Percentiles rank a stretch among this genome's conserved stretches.
Conservation (phyloP, 2,329 filamentous ascomycete genomes). For the Diaporthe vaccinii region DNA sequence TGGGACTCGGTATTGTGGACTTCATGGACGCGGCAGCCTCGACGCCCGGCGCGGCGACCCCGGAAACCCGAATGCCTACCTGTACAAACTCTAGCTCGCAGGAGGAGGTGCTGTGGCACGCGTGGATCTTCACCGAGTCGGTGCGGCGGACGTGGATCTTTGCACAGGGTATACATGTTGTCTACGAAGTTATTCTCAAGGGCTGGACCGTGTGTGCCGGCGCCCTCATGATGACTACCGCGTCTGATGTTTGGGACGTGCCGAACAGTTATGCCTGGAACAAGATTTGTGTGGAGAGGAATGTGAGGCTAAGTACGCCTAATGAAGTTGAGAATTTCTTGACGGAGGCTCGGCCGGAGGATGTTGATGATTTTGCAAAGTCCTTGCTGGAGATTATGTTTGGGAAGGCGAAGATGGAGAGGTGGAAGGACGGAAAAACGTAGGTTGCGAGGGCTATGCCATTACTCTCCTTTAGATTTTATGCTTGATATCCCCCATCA, state of each 20-base stretch:
- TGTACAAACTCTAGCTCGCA: background rate
- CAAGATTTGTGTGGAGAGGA: background rate
- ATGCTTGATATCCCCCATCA: too few relatives aligned
- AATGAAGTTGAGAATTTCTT: conserved; percentile 14
- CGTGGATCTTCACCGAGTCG: conserved; percentile 35
- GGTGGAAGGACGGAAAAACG: background rate
- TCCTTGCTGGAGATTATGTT: conserved; percentile 23
- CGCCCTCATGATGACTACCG: conserved; percentile 13
- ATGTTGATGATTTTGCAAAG: conserved; percentile 31
- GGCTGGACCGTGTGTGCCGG: conserved; percentile 14
- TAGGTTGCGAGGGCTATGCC: background rate
- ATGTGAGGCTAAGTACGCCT: background rate
- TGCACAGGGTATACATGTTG: background rate
- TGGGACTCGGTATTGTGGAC: conserved; percentile 25
- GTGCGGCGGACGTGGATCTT: conserved; percentile 35
- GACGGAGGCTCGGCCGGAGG: background rate
- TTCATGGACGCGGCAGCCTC: background rate
- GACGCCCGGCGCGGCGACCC: background rate
- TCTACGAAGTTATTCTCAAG: conserved; percentile 19
- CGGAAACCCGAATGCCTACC: background rate
- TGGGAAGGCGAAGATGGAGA: conserved; percentile 35
- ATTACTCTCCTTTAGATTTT: background rate
- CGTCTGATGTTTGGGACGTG: conserved; percentile 34
- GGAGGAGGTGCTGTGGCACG: conserved; percentile 36
- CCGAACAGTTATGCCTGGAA: conserved; percentile 27